These are phyloP conservation scores for Phytophthora brassicae DNA, from an alignment of 352 stramenopile genomes.

Conservation along the genomic window DNA sequence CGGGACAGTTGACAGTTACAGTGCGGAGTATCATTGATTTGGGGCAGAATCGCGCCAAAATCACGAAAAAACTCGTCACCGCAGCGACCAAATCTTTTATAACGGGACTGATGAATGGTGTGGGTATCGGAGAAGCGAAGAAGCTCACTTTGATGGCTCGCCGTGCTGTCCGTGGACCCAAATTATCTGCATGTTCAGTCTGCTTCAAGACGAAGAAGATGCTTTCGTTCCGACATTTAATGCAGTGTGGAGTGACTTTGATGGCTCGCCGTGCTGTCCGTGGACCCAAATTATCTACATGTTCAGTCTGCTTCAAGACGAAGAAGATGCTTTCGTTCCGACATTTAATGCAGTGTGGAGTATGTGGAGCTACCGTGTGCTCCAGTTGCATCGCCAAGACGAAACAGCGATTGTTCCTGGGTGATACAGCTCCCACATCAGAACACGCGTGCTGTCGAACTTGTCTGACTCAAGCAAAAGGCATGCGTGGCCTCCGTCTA, in stretches of 20 bases:
- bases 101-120: slow-evolving; percentile 34
- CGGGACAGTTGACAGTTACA: slow-evolving; percentile 36
- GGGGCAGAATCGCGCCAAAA: slow-evolving; percentile 19
- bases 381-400: slow-evolving; percentile 33
- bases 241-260: slow-evolving; percentile 29
- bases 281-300: slow-evolving; percentile 6
- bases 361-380: slow-evolving; percentile 31
- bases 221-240: slow-evolving; percentile 20
- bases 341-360: slow-evolving; percentile 23
- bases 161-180: slow-evolving; percentile 1
- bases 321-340: slow-evolving; percentile 19
- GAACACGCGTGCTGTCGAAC: slow-evolving; percentile 29
- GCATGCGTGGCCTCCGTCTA: slow-evolving; percentile 21
- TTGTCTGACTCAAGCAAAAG: slow-evolving; percentile 36
- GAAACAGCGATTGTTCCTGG: slow-evolving; percentile 33
- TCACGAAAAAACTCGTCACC: slow-evolving; percentile 27
- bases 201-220: slow-evolving; percentile 32
- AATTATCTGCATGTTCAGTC: slow-evolving; percentile 20
- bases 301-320: slow-evolving; percentile 34
- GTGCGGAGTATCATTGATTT: slow-evolving; percentile 46
- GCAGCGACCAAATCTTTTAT: slow-evolving; percentile 36
- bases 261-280: no score
- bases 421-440: slow-evolving; percentile 14
- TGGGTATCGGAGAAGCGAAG: slow-evolving; percentile 45
- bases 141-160: slow-evolving; percentile 47